phyloP scores from a whole-genome alignment of 345 rosid genomes.

The Boechera divaricarpa region DNA sequence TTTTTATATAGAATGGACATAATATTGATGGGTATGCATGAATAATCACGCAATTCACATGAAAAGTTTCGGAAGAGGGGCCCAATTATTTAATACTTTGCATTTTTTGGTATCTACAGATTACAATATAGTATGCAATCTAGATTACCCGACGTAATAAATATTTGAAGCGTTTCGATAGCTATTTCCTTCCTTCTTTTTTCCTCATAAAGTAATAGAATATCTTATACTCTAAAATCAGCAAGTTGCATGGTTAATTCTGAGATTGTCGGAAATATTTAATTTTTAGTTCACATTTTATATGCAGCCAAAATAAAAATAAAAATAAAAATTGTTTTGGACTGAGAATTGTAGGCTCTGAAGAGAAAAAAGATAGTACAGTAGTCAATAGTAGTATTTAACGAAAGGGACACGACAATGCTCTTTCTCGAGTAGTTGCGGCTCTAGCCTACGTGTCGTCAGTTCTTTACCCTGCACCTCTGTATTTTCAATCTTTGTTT shows the following conservation, averaged over 20 bases:
- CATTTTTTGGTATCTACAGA: constrained; percentile 20
- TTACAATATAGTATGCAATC: background rate
- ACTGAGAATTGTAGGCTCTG: constrained; percentile 13
- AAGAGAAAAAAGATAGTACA: background rate
- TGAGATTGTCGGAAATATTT: constrained; percentile 36
- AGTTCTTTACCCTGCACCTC: constrained; percentile 22
- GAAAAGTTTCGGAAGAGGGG: constrained; percentile 28
- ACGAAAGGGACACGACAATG: constrained; percentile 46
- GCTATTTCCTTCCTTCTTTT: too few relatives aligned
- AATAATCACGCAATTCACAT: constrained; percentile 43
- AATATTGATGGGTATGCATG: constrained; percentile 33
- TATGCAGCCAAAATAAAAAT: too few relatives aligned
- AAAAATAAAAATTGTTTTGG: too few relatives aligned
- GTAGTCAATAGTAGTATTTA: background rate
- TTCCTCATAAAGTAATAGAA: background rate
- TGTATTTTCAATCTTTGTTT: background rate
- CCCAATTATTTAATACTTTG: constrained; percentile 32
- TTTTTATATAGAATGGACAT: background rate
- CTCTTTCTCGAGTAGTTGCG: constrained; percentile 50
- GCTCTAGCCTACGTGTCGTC: constrained; percentile 46
- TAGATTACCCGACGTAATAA: constrained; percentile 2
- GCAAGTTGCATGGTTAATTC: constrained; percentile 39
- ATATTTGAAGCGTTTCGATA: constrained; percentile 19
- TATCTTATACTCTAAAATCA: constrained; percentile 18
- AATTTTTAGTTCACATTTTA: background rate